Evolutionary conservation across 768 basidiomycete genomes (phyloP).

Genomic region (Peribolospora kevripleyi): DNA sequence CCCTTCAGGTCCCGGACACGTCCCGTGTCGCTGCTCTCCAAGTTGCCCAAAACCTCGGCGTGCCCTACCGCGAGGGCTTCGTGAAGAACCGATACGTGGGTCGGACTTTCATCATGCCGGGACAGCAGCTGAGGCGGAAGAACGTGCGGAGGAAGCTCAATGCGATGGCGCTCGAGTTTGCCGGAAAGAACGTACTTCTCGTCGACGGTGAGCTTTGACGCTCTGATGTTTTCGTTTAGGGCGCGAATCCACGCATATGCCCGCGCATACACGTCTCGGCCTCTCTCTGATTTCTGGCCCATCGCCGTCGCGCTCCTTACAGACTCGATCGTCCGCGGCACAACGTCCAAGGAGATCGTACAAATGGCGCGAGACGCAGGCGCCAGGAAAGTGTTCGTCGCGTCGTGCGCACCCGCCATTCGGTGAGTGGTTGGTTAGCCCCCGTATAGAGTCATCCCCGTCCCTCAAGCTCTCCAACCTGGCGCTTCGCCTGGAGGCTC

Average conservation of each 20-base stretch:
- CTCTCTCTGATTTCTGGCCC: not conserved
- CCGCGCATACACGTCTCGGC: not conserved
- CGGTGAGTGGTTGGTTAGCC: constrained; percentile 27
- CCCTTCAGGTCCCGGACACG: constrained; percentile 53
- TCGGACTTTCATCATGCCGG: constrained; percentile 98
- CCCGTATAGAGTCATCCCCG: not conserved
- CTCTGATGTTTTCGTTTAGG: not conserved
- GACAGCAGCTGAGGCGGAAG: constrained; percentile 81
- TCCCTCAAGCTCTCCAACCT: not conserved
- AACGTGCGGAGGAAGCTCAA: constrained; percentile 89
- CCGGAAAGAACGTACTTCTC: constrained; percentile 68
- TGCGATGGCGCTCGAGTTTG: constrained; percentile 94
- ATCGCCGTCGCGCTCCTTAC: not conserved
- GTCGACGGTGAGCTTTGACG: constrained; percentile 53
- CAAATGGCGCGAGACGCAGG: constrained; percentile 99
- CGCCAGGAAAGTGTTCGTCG: constrained; percentile 82
- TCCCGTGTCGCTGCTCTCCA: constrained; percentile 89
- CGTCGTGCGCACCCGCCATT: constrained; percentile 91
- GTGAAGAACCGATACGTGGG: constrained; percentile 98
- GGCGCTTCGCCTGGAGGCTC: not conserved
- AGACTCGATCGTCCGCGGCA: constrained; percentile 98
- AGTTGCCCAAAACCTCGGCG: constrained; percentile 59
- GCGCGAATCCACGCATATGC: not conserved
- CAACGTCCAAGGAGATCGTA: constrained; percentile 92
- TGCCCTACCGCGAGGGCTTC: constrained; percentile 95